Base-by-base conservation (phyloP, 2,329 filamentous ascomycete genomes). In the Aureobasidium sp. region DNA sequence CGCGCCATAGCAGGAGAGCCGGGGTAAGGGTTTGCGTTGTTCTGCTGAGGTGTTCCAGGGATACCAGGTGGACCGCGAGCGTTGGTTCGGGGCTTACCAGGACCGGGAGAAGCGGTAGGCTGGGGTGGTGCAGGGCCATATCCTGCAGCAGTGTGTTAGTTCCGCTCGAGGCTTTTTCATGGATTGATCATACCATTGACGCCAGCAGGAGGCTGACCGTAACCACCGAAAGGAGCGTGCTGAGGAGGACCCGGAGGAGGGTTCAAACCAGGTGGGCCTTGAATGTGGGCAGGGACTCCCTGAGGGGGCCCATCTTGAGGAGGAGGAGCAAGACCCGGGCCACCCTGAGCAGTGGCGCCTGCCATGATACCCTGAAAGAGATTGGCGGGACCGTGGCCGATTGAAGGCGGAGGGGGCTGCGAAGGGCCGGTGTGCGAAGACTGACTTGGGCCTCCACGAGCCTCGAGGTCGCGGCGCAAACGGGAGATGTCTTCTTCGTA, bases 341-440 rank as follows among this genome's bases (percentile, higher is more conserved):
- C 91, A 69, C 87, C 89, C 78, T 93, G 91, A 70, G 87, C 89
- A 65, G 84, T 86, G 75, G 87, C 86, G 67, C 93, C 93, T 62
- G 92, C 86, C 90, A 99, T 97, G 72, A 97, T 96, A 62, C 91
- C 91, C 68, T 91, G 91, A 72, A 99, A 97, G 44, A 97, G 82
- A 71, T 95, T 94, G 73, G 89, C 93, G 62, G 86, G 86, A 29
- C 93, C 92, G 71, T 95, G 89, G 31, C 91, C 90, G 68, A 97
- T 89, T 55, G 90, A 79, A 39, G 87, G 92, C 39, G 94, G 93
- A 64, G 89, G 89, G 65, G 91, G 89, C 76, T 94, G 90, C 53
- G 89, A 87, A 62, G 91, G 88, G 47, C 88, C 90, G 68, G 85
- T 85, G 65, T 91, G 87, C 65, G 88, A 85, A 66, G 87, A 84